phyloP scores from a whole-genome alignment of 2,329 filamentous ascomycete genomes.

The Aureobasidium melanogenum region DNA sequence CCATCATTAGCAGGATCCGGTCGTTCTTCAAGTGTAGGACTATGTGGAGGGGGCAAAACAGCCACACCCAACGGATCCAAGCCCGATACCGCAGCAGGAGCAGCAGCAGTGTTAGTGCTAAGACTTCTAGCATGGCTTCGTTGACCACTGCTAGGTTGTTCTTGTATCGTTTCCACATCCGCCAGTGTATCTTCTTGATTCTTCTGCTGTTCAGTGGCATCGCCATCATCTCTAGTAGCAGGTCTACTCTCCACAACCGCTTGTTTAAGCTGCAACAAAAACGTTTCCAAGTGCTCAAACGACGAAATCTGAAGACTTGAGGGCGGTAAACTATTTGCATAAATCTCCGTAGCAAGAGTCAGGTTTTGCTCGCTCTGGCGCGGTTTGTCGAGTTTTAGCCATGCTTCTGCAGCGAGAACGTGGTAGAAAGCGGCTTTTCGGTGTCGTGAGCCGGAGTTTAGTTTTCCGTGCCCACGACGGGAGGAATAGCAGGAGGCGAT shows the following conservation, averaged over 20 bases:
- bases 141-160: constrained; percentile 20
- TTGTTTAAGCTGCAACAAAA: constrained; percentile 60
- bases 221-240: constrained; percentile 21
- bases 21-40: background rate
- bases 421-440: constrained; percentile 89
- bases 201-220: constrained; percentile 24
- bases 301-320: background rate
- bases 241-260: constrained; percentile 42
- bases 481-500: constrained; percentile 76
- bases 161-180: constrained; percentile 24
- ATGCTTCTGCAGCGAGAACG: constrained; percentile 71
- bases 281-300: constrained; percentile 48
- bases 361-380: constrained; percentile 72
- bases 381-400: constrained; percentile 68
- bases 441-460: constrained; percentile 60
- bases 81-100: background rate
- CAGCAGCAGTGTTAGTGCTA: constrained; percentile 23
- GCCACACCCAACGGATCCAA: constrained; percentile 27
- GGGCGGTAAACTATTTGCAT: constrained; percentile 31
- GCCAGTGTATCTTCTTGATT: constrained; percentile 26
- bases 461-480: constrained; percentile 57
- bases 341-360: constrained; percentile 54
- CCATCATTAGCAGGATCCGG: constrained; percentile 8
- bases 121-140: constrained; percentile 34
- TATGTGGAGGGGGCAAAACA: constrained; percentile 13